Base-by-base conservation (phyloP, 768 basidiomycete species). In the Agrocybe pediades region DNA sequence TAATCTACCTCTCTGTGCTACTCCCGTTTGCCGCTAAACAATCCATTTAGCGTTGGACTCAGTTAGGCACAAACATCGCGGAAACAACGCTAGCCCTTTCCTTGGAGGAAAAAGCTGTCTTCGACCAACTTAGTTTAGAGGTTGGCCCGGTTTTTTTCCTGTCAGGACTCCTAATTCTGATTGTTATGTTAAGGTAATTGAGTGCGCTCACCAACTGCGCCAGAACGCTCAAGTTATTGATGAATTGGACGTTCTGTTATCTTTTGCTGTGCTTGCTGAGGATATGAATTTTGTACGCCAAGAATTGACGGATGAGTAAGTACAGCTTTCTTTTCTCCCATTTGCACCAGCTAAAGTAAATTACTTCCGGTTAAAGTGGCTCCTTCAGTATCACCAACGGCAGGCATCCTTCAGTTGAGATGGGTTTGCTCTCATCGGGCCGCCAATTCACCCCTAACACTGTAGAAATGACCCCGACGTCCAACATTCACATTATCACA, bases 391-490 rank as follows among this genome's bases (percentile, higher is more conserved):
- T 97, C 25, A 71, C 73, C 8, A 85, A 91, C 60, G 95, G 94
- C 16, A 85, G 95, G 21, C 95, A 98, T 74, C 94, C 95, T 0
- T 88, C 92, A 1, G 95, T 98, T 9, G 96, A 98, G 72, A 78
- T 92, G 5, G 92, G 93, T 13, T 78, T 98, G 3, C 73, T 94
- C 40, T 77, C 77, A 0, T 74, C 83, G 1, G 88, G 88, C 20
- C 84, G 95, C 24, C 75, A 80, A 11, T 98, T 96, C 68, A 91
- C 86, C 1, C 86, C 95, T 0, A 98, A 98, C 67, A 87, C 87
- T 2, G 77, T 94, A 19, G 59, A 73, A 15, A 77, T 98, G 62
- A 74, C 73, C 2, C 74, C 83, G 0, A 62, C 71, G 11, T 84
- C 87, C 15, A 84, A 82, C 24, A 63, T 97, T 9, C 95, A 96